A percentile compares a stretch with the other conserved stretches of the same genome.
Conservation (phyloP, 2,329 filamentous ascomycete genomes). For the Colletotrichum zoysiae region DNA sequence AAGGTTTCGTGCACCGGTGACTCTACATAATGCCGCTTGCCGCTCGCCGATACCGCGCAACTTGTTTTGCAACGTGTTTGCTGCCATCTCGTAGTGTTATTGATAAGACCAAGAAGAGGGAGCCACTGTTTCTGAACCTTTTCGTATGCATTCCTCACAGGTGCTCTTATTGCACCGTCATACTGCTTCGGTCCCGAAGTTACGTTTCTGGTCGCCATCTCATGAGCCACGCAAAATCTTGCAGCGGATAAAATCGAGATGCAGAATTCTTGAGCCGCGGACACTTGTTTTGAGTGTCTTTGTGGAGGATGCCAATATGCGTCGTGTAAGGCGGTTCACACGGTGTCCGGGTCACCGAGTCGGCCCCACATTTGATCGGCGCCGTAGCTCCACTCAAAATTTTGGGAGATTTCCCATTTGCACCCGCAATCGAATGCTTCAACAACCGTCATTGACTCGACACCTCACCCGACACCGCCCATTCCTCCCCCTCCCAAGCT, state of each 20-base stretch:
- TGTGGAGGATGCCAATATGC: neutral
- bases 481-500: neutral
- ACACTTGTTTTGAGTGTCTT: neutral
- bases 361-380: slow-evolving; percentile 21
- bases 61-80: neutral
- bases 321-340: neutral
- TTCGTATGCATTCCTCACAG: neutral
- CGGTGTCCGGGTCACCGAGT: neutral
- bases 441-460: slow-evolving; percentile 20
- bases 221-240: neutral
- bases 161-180: neutral
- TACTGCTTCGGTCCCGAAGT: neutral
- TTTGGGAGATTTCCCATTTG: slow-evolving; percentile 10
- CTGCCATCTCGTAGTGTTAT: neutral
- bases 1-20: neutral
- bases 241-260: neutral
- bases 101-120: neutral
- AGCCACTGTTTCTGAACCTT: neutral
- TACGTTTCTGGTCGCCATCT: neutral
- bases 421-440: slow-evolving; percentile 2
- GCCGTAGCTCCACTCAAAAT: slow-evolving; percentile 8
- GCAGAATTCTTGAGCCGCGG: neutral
- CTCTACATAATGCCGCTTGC: neutral
- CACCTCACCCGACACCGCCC: neutral
- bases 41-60: neutral